A percentile compares a stretch with the other conserved stretches of the same genome.
Evolutionary conservation across 176 grass and related monocot genomes (phyloP).

Genomic region (bread wheat (Triticum aestivum)): IWGSC_CS_RefSeq_v2.1 NC_057794.1:106062325-106062824

Average conservation of each 20-base stretch:
- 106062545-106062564: slow-evolving; percentile 64
- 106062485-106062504: neutral
- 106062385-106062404: slow-evolving; percentile 73
- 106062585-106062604: slow-evolving; percentile 57
- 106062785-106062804: slow-evolving; percentile 54
- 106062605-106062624: slow-evolving; percentile 8
- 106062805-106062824: slow-evolving; percentile 84
- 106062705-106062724: slow-evolving; percentile 61
- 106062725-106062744: slow-evolving; percentile 68
- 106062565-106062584: slow-evolving; percentile 66
- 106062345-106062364: slow-evolving; percentile 74
- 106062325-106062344: slow-evolving; percentile 67
- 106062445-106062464: slow-evolving; percentile 5
- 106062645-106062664: neutral
- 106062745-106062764: slow-evolving; percentile 66
- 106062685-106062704: slow-evolving; percentile 7
- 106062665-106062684: neutral
- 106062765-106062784: slow-evolving; percentile 58
- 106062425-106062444: slow-evolving; percentile 59
- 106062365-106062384: slow-evolving; percentile 64
- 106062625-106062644: slow-evolving; percentile 17
- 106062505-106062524: slow-evolving; percentile 56
- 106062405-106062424: slow-evolving; percentile 95
- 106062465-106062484: slow-evolving; percentile 14
- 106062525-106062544: slow-evolving; percentile 73